Conservation (phyloP, 441 rosid genomes). For the Populus hybrid region DNA sequence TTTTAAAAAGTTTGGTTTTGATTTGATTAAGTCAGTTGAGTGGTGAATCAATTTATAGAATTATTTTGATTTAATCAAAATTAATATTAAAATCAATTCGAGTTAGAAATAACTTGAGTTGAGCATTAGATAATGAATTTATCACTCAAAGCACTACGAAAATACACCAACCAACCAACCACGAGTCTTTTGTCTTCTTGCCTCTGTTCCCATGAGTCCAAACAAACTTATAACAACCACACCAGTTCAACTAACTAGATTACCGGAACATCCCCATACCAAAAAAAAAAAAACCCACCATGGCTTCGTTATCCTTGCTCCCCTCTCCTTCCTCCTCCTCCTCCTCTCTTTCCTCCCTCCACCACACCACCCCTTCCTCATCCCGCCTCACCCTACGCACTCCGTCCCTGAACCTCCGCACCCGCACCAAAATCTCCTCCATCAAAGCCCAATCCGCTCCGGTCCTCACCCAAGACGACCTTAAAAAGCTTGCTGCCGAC, state of each 20-base stretch:
- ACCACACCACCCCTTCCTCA: slow-evolving; percentile 18
- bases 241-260: not conserved
- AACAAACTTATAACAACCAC: not conserved
- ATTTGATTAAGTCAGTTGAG: not conserved
- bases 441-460: slow-evolving; percentile 53
- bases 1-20: too few species aligned
- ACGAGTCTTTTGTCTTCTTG: not conserved
- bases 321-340: slow-evolving; percentile 24
- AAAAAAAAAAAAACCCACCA: slow-evolving; percentile 6
- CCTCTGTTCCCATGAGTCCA: not conserved
- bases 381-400: slow-evolving; percentile 22
- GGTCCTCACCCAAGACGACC: slow-evolving; percentile 68
- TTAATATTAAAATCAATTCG: not conserved
- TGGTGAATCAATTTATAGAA: not conserved
- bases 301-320: slow-evolving; percentile 62
- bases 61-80: too few species aligned
- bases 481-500: slow-evolving; percentile 83
- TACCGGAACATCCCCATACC: not conserved
- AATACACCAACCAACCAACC: not conserved
- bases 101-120: too few species aligned
- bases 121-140: not conserved
- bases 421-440: slow-evolving; percentile 33
- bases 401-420: slow-evolving; percentile 9
- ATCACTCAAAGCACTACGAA: not conserved
- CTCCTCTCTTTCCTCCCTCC: slow-evolving; percentile 18